Evolutionary conservation across 192 early-diverging fungal species (phyloP), one percentile per base, ranked within the genome.

Genomic region (Coemansia sp.): DNA sequence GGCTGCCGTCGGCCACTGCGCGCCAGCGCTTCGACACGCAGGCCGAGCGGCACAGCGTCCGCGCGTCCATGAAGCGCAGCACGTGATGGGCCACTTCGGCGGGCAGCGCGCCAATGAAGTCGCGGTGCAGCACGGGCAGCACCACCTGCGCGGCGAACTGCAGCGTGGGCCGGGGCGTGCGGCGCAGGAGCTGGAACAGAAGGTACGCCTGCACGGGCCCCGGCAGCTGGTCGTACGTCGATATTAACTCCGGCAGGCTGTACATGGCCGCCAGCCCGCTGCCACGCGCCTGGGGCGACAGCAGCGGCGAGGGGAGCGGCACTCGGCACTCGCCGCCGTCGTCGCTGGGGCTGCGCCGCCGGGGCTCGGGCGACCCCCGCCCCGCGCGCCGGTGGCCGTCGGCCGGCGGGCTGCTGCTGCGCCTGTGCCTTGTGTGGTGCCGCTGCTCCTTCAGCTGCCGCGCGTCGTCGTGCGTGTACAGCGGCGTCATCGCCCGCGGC

Each of bases 101-200:
- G 7, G 94, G 94, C 68, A 95, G 76, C 9, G 84, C 83, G 18
- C 87, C 88, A 9, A 99, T 65, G 80, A 98, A 97, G 84, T 99
- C 96, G 70, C 93, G 89, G 70, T 95, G 94, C 71, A 98, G 87
- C 16, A 91, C 90, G 2, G 98, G 95, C 49, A 94, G 80, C 64
- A 99, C 90, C n/a, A 95, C 81, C 34, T 91, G 89, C 62, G 91
- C 90, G n/a, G 96, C 91, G 84, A 95, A 95, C 81, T 98, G 95
- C 64, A 99, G 87, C 3, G 92, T 91, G 3, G 90, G 84, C 3
- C 91, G 88, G 9, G 93, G 89, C 22, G 90, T 95, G 18, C 94
- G 89, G 24, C 92, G 89, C 39, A 99, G 87, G 18, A 99, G 80
- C 66, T 98, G 92, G 69, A 95, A 91, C 41, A 98, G 87, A 66